These are phyloP conservation scores for Litsea cubeba DNA, from an alignment of 164 flowering plant genomes.

Conservation along the genomic window DNA sequence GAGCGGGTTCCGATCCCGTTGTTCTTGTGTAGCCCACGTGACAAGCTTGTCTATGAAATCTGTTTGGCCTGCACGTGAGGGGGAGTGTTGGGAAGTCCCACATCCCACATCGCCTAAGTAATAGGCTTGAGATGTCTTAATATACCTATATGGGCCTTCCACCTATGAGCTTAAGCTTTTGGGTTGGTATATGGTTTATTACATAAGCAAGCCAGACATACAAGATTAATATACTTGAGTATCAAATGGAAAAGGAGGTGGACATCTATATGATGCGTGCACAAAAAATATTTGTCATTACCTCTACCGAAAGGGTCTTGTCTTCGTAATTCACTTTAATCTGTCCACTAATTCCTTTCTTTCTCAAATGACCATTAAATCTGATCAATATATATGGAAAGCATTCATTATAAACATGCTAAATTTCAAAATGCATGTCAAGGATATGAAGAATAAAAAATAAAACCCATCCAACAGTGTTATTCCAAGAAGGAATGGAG, in stretches of 20 bases:
- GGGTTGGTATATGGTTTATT: no score
- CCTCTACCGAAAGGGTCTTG: conserved; percentile 79
- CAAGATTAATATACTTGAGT: no score
- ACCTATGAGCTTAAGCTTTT: no score
- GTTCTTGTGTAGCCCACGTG: no score
- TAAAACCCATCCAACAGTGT: neutral
- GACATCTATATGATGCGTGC: neutral
- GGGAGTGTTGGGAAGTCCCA: no score
- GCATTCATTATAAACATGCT: conserved; percentile 6
- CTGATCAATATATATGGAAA: conserved; percentile 28
- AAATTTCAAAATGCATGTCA: neutral
- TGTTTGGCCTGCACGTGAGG: no score
- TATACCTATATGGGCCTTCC: no score
- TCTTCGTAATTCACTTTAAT: conserved; percentile 65
- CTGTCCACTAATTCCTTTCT: conserved; percentile 82
- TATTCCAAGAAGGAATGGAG: neutral
- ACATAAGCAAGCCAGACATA: neutral
- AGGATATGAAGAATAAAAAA: neutral
- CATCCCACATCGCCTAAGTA: no score
- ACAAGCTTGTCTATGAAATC: no score
- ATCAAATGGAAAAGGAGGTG: neutral
- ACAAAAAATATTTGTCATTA: conserved; percentile 9
- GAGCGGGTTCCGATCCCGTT: no score
- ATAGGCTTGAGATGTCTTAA: no score
- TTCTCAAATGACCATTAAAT: conserved; percentile 66